Evolutionary conservation across 108 stramenopile species (phyloP), one percentile per base, ranked within the genome.

Genomic region (Cyclotella baltica): DNA sequence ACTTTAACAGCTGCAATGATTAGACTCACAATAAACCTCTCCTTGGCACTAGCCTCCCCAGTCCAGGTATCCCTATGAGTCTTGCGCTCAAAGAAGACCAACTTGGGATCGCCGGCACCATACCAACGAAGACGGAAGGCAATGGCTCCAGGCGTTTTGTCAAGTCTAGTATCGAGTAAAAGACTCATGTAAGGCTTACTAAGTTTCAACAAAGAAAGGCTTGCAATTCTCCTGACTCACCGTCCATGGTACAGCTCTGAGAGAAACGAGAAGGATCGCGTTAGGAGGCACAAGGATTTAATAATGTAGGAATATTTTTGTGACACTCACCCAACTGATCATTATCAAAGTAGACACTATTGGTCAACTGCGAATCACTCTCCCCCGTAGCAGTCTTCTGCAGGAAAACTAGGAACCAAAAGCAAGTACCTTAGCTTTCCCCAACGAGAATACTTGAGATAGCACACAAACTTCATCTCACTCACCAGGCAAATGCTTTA

Each of bases 41-140:
- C 98, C 88, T 99, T 99, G 25, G 97, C 98, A 30, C 88, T 90
- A 61, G 90, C 90, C 69, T 98, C 98, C 20, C 97, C 97, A n/a
- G 96, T 94, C 99, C 99, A 99, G 28, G 90, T 94, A 36, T 99
- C 99, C 43, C 95, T 93, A 83, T 99, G 99, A 16, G 99, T 99
- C 84, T 99, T 99, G 20, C 98, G 93, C 78, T 99, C 99, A 20
- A 97, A 96, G 78, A 98, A 99, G 38, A 97, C 95, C 33, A 85
- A 50, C 38, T 89, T 85, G 27, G 97, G 98, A 62, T 91, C 88
- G 6, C 91, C 91, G 6, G 90, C 83, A 22, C 96, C 98, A 76
- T 99, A 99, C 98, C 98, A 99, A 33, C 98, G 93, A 43, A 97
- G 74, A 20, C 98, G 87, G 25, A 97, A 83, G 46, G 97, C 97